Evolutionary conservation across 805 yeast genomes (phyloP), one percentile per base, ranked within the genome.

Genomic region (Saccharomycopsis sp.): DNA sequence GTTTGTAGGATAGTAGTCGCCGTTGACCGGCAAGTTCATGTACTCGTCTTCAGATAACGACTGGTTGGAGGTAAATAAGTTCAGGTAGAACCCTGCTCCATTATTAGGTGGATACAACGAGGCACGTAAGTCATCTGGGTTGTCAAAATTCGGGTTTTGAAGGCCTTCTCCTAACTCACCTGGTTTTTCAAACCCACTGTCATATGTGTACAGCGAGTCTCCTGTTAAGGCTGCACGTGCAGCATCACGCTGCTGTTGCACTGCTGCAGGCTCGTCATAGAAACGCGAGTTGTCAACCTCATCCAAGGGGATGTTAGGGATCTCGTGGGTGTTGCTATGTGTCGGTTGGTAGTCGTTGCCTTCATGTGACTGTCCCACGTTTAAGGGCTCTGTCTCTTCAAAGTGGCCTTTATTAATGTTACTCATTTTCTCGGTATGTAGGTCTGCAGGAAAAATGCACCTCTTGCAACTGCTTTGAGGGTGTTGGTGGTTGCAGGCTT

Each of bases 1-100:
- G 24, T 61, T 61, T 17, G 63, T 61, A 29, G 61, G 61, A 44
- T 61, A 61, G 53, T 61, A 61, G 53, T 61, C 63, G 24, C 63
- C 63, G 47, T 56, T 56, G 20, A 58, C 63, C 2, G 63, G 63
- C 38, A 61, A 53, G 52, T 58, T 61, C 3, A 56, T 23, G 20
- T 55, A 52, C 8, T 41, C 51, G 50, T 58, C 64, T 19, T 52
- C 61, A 19, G 59, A 47, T 24, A 51, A 47, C n/a, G 54, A 55
- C 44, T 54, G 64, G 52, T 55, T 57, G 12, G 60, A 54, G 20
- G 60, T 56, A 56, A 62, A 60, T 24, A 62, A 56, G 42, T 60
- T 58, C 17, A 54, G n/a, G 41, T 58, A 62, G 49, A 58, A 60
- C 14, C 62, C 62, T 12, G 49, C 38, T 9, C 61, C 56, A 7